Conservation (phyloP, 257 asterid species). For the Nicotiana sylvestris region DNA sequence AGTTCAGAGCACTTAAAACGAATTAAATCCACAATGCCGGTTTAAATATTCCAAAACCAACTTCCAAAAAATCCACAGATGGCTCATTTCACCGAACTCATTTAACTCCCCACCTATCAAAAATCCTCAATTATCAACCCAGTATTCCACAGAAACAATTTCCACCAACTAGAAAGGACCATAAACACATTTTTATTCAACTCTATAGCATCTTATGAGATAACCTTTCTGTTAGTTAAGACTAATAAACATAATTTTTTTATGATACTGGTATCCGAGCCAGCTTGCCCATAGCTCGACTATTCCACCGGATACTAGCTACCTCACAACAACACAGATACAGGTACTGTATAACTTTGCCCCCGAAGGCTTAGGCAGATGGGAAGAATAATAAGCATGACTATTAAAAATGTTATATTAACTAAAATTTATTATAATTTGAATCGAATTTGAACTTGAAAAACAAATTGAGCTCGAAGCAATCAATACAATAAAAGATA, state of each 20-base stretch:
- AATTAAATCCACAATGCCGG: background rate
- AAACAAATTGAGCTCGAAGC: background rate
- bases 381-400: background rate
- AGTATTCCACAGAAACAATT: background rate
- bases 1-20: background rate
- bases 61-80: background rate
- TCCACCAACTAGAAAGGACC: background rate
- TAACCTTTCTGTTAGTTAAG: background rate
- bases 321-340: too few species aligned
- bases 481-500: background rate
- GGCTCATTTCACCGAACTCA: conserved; percentile 1
- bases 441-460: background rate
- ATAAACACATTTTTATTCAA: background rate
- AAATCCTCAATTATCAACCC: background rate
- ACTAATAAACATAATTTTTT: background rate
- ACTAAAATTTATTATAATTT: background rate
- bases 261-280: too few species aligned
- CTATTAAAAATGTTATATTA: background rate
- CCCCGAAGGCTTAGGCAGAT: too few species aligned
- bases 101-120: background rate
- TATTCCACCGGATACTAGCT: too few species aligned
- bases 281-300: too few species aligned
- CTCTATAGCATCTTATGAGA: background rate
- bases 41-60: background rate
- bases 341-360: too few species aligned